A percentile compares a stretch with the other conserved stretches of the same genome.
Evolutionary conservation across 1,284 basidiomycete species (phyloP).

Genomic region (Flammula alnicola): DNA sequence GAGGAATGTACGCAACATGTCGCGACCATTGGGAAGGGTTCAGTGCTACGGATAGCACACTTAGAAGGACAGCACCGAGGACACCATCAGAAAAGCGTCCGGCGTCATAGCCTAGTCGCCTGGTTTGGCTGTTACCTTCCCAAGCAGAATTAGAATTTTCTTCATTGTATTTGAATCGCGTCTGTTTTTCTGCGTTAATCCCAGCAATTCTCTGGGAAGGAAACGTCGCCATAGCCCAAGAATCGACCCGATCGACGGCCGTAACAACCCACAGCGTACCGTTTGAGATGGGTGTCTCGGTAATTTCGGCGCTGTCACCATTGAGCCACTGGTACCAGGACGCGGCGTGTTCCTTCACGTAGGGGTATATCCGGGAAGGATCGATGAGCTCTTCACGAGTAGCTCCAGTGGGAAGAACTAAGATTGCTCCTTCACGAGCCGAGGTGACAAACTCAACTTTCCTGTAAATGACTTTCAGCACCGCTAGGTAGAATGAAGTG

Average conservation of each 20-base stretch:
- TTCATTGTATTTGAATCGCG: background rate
- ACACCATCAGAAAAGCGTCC: background rate
- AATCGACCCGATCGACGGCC: background rate
- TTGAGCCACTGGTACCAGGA: slow-evolving; percentile 9
- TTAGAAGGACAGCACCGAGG: background rate
- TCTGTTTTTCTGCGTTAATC: background rate
- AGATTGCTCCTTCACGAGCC: background rate
- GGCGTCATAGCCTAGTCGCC: background rate
- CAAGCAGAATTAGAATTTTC: background rate
- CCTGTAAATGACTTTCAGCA: background rate
- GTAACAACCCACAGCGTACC: background rate
- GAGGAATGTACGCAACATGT: slow-evolving; percentile 2
- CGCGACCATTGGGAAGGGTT: background rate
- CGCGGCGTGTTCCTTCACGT: slow-evolving; percentile 3
- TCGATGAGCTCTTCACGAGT: background rate
- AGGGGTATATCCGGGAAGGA: background rate
- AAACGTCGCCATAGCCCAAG: background rate
- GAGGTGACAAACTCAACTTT: slow-evolving; percentile 3
- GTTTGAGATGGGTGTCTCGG: background rate
- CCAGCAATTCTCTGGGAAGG: background rate
- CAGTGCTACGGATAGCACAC: background rate
- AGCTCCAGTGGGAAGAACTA: slow-evolving; percentile 3
- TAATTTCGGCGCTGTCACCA: background rate
- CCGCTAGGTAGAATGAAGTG: background rate
- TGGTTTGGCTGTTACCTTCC: background rate